Evolutionary conservation across 1,284 basidiomycete genomes (phyloP), one percentile per base, ranked within the genome.

Genomic region (Sanghuangporus baumii): DNA sequence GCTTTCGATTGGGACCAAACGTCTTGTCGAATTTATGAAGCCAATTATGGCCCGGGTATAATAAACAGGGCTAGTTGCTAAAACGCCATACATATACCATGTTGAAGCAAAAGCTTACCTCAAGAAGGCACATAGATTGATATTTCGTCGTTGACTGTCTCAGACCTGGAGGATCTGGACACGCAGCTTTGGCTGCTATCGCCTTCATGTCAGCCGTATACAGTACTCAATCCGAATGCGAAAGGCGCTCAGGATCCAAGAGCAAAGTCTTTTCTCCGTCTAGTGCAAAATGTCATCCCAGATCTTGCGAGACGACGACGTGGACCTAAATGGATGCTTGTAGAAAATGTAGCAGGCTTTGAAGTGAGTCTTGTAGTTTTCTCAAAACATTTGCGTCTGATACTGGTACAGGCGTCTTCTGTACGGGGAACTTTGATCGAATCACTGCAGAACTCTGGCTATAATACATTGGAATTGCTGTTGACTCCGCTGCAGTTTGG

Each of bases 301-400:
- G 78, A 80, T 37, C 72, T 92, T 50, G 80, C 74, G 7, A 63
- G 66, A 12, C 69, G 68, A 9, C 69, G 74, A 36, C 70, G 71
- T 4, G 80, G 84, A 57, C 89, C 89, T 3, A 75, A 71, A 5
- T 80, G 79, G 66, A 70, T 92, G 23, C 76, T 92, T 8, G 76
- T 92, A 7, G 89, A 92, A 70, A 92, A 92, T 67, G 89, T 92
- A 5, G 87, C 85, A 14, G 89, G 89, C 14, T 92, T 92, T 67
- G 87, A 90, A 83, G 89, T 89, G 70, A 66, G 74, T 31, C 9
- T 12, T n/a, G 14, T 14, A 16, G 8, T 36, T 54, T 37, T n/a
- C 16, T 6, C n/a, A 57, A 51, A 5, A 16, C 36, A 56, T 7
- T 57, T 51, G 20, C 36, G 61, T 20, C 48, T 38, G 14, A 9